Conservation (phyloP, 352 stramenopile species). For the Globisporangium echinulatum region DNA sequence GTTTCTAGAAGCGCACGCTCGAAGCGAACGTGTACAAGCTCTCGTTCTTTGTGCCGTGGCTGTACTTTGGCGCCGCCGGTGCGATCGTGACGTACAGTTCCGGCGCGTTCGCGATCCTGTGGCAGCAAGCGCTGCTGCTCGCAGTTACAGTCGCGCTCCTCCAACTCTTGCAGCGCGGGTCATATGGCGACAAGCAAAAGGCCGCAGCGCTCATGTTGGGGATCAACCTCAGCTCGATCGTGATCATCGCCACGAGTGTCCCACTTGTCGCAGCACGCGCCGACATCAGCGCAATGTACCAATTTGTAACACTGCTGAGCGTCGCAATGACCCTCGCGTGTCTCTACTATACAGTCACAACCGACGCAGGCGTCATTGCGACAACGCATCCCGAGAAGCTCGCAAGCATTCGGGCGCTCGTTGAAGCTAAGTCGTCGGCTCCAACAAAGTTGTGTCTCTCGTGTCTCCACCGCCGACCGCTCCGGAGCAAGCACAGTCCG, state of each 20-base stretch:
- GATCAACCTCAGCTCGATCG: slow-evolving; percentile 67
- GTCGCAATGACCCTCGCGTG: slow-evolving; percentile 39
- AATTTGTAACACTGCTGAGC: slow-evolving; percentile 10
- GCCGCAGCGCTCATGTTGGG: slow-evolving; percentile 65
- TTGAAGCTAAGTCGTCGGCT: slow-evolving; percentile 67
- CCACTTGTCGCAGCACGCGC: slow-evolving; percentile 19
- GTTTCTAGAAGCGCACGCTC: slow-evolving; percentile 41
- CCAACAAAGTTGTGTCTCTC: slow-evolving; percentile 76
- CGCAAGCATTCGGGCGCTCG: slow-evolving; percentile 57
- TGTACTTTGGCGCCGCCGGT: slow-evolving; percentile 37
- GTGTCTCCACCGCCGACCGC: slow-evolving; percentile 65
- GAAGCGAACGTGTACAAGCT: slow-evolving; percentile 67
- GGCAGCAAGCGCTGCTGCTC: slow-evolving; percentile 31
- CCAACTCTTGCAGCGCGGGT: slow-evolving; percentile 48
- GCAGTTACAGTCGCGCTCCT: slow-evolving; percentile 27
- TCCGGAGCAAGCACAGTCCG: slow-evolving; percentile 74
- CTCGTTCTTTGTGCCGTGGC: slow-evolving; percentile 68
- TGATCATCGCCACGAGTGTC: slow-evolving; percentile 48
- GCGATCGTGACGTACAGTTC: slow-evolving; percentile 32
- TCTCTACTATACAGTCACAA: slow-evolving; percentile 48
- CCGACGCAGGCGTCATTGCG: slow-evolving; percentile 52
- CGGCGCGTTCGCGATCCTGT: slow-evolving; percentile 27
- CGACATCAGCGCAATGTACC: slow-evolving; percentile 27
- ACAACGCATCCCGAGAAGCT: slow-evolving; percentile 65
- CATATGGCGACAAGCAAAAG: slow-evolving; percentile 74